These are phyloP conservation scores for Penicillium decumbens DNA, from an alignment of 2,329 filamentous ascomycete species.

Conservation along the genomic window DNA sequence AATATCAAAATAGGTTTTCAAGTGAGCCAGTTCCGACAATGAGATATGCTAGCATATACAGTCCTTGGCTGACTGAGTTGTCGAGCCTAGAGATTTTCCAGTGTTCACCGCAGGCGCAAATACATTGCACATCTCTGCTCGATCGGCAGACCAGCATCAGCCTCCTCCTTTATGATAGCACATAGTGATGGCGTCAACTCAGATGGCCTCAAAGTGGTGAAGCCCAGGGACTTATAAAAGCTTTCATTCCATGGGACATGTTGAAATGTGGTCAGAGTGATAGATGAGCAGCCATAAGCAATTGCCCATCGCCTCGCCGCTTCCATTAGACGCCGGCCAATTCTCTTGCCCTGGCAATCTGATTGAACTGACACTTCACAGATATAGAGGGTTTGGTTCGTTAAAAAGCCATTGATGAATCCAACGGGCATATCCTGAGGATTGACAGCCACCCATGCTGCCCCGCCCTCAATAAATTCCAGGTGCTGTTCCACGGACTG, in stretches of 20 bases:
- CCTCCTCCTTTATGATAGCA: background rate
- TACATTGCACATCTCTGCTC: background rate
- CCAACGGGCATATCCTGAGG: background rate
- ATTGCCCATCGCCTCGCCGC: background rate
- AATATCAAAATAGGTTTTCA: too few relatives aligned
- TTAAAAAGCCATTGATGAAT: background rate
- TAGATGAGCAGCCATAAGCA: background rate
- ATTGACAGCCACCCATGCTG: background rate
- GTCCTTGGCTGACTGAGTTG: too few relatives aligned
- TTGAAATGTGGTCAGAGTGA: background rate
- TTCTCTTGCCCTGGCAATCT: background rate
- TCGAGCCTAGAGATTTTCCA: too few relatives aligned
- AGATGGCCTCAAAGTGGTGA: background rate
- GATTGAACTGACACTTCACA: background rate
- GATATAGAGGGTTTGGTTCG: background rate
- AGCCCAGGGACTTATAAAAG: background rate
- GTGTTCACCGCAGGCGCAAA: background rate
- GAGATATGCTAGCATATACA: too few relatives aligned
- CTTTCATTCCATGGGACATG: background rate
- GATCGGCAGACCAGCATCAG: background rate
- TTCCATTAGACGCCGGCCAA: background rate
- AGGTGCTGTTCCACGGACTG: background rate
- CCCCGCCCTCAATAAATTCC: background rate
- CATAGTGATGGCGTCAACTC: background rate
- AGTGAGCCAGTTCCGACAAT: too few relatives aligned